Base-by-base conservation (phyloP, 768 basidiomycete species). In the Leccinum obscurum region DNA sequence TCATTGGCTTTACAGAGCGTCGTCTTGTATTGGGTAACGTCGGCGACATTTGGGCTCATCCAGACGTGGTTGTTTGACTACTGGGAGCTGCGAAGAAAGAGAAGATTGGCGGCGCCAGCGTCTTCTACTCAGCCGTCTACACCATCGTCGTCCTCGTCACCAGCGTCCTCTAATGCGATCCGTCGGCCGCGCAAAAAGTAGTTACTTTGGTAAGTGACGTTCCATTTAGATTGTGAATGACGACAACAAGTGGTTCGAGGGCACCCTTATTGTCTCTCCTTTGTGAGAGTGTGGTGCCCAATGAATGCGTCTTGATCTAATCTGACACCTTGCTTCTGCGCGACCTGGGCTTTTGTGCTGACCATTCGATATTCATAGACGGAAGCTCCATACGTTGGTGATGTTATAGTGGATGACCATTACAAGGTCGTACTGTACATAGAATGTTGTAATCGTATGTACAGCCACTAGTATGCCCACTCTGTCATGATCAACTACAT, bases 271-370 rank as follows among this genome's bases (percentile, higher is more conserved):
- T 51, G 58, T 62, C 37, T 62, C 37, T 68, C 66, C 70, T 65
- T 62, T 51, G 51, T 62, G 72, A 70, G 69, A 66, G 62, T 72
- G 75, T 65, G 72, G 87, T 71, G 75, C 78, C 81, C 86, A 14
- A 44, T 86, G 90, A 85, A 75, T 74, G 63, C 72, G 80, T 81
- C 91, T 93, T 93, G 91, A 93, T 93, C 91, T 93, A 93, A 93
- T 92, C 87, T 92, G 91, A 93, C 82, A 52, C 26, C 52, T 22
- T 52, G 8, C n/a, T 26, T 52, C 55, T 34, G 14, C 4, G 1
- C 17, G 1, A 11, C 17, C 26, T 30, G 24, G 39, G n/a, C 7
- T 28, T 4, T 28, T 46, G 35, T 59, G n/a, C 60, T 73, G 52
- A 72, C 49, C n/a, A 26, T 46, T 52, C 28, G 3, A 37, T 28